Base-by-base conservation (phyloP, 306 rosid genomes). In the Cicer judaicum region DNA sequence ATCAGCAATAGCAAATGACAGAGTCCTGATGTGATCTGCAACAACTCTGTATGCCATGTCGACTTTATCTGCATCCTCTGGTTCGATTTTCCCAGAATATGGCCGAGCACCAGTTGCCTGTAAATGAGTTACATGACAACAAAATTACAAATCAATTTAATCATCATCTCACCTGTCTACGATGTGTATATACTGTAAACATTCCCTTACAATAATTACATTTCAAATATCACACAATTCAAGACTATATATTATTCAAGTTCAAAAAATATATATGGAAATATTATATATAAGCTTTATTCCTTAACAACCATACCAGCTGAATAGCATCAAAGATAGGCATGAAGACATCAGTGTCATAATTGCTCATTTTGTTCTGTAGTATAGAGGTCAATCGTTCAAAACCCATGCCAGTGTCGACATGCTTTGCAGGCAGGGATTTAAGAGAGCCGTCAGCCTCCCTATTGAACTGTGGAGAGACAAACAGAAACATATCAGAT, bases 41-140 rank as follows among this genome's bases (percentile, higher is more conserved):
- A 85, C 82, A 68, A 94, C 98, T 83, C 99, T 87, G 80, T 94
- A 94, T 53, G 96, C 99, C 96, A 94, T 90, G 89, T 94, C 99
- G 68, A 92, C 81, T 68, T 89, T 87, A 82, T 94, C 96, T 16
- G 65, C 78, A 77, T 94, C 99, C 65, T 92, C 99, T 42, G 82
- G 39, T 70, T 97, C 98, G 61, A 94, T 89, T 86, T 90, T 94
- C 57, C 99, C 96, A 72, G 93, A 78, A 80, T 92, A 94, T 21
- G 99, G 86, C 59, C 65, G 84, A 74, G 97, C 93, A 53, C 96
- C 99, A 54, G 99, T 94, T 75, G 89, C 93, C 99, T 94, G 71
- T 64, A 84, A 69, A 82, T 6, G 68, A 44, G 47, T 77, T 54
- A 75, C 13, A 29, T 43, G 57, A 55, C 40, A 53, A 44, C 14